These are phyloP conservation scores for Kokia cookei DNA, from an alignment of 441 rosid genomes.

Conservation along the genomic window DNA sequence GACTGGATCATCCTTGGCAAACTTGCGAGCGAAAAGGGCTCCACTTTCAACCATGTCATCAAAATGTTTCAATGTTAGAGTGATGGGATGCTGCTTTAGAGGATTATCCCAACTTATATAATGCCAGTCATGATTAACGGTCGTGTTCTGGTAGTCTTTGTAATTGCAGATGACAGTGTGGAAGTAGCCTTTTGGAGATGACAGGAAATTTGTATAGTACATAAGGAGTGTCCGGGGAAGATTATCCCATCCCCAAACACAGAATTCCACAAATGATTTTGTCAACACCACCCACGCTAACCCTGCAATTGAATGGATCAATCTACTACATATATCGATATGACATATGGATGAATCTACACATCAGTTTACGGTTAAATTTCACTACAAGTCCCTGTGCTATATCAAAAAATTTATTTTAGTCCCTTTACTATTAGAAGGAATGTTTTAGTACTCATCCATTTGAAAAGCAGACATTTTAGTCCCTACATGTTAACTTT, in stretches of 20 bases:
- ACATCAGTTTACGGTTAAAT: no score
- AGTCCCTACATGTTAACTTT: no score
- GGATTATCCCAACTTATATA: slow-evolving; percentile 70
- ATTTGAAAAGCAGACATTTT: no score
- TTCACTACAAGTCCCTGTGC: no score
- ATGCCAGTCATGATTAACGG: slow-evolving; percentile 67
- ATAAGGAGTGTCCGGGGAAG: slow-evolving; percentile 85
- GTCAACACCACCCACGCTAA: slow-evolving; percentile 67
- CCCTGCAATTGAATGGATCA: slow-evolving; percentile 29
- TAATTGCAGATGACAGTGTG: slow-evolving; percentile 83
- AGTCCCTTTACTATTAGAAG: no score
- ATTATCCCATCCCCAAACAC: slow-evolving; percentile 93
- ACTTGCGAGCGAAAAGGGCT: slow-evolving; percentile 69
- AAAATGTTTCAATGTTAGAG: slow-evolving; percentile 44
- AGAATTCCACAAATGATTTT: slow-evolving; percentile 72
- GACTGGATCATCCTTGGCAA: slow-evolving; percentile 43
- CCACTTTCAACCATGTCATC: slow-evolving; percentile 70
- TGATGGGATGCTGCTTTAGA: slow-evolving; percentile 56
- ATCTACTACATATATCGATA: neutral
- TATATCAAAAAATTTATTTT: no score
- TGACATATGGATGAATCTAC: no score
- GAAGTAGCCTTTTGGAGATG: slow-evolving; percentile 77
- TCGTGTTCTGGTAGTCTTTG: slow-evolving; percentile 78
- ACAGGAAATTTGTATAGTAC: slow-evolving; percentile 77
- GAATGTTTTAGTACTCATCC: no score